A percentile compares a stretch with the other conserved stretches of the same genome.
Conservation (phyloP, 2,329 filamentous ascomycete genomes). For the Cytospora piceae region DNA sequence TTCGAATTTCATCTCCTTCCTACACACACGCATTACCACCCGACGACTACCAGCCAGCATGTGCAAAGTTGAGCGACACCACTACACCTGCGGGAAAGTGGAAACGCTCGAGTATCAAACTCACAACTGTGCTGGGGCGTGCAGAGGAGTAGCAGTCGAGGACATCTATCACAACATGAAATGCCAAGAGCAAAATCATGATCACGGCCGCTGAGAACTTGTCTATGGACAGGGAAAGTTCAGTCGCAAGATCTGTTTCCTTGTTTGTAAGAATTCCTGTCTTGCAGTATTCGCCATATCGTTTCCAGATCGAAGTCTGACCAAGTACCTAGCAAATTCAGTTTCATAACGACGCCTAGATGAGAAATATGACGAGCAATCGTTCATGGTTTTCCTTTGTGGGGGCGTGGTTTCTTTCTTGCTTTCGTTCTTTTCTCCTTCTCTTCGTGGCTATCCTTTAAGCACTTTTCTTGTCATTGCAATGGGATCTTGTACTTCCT, state of each 20-base stretch:
- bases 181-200: neutral
- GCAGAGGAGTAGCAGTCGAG: neutral
- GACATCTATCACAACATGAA: neutral
- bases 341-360: constrained; percentile 12
- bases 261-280: neutral
- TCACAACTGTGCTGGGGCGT: neutral
- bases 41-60: constrained; percentile 10
- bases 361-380: constrained; percentile 28
- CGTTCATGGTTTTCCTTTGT: constrained; percentile 15
- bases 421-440: neutral
- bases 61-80: constrained; percentile 18
- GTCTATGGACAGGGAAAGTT: neutral
- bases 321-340: neutral
- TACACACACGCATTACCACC: neutral
- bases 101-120: neutral
- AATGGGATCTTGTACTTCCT: neutral
- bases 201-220: neutral
- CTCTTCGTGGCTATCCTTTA: neutral
- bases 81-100: constrained; percentile 21
- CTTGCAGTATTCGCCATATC: neutral
- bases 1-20: neutral
- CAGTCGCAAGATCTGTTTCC: neutral
- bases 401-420: neutral
- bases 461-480: constrained; percentile 1
- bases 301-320: neutral